Evolutionary conservation across 2,329 filamentous ascomycete species (phyloP), one percentile per base, ranked within the genome.

Genomic region (Exophiala aquamarina): DNA sequence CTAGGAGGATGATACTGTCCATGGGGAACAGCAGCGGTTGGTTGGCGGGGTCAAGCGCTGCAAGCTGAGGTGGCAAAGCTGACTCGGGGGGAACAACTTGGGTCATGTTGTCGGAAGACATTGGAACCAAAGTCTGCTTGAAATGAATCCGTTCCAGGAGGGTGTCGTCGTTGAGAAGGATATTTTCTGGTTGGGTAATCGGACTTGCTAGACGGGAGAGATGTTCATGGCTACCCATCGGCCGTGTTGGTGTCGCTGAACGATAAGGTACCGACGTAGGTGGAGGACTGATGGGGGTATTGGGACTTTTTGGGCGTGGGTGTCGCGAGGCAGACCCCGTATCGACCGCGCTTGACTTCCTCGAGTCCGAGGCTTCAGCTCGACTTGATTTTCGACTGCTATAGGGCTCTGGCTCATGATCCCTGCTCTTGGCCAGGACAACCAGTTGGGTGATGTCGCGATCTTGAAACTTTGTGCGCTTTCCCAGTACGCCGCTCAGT

Each of bases 151-250:
- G 81, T 64, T 98, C 93, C 2, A 97, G 75, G 0, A 98, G 76
- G 0, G 93, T 97, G 63, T 98, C 93, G 59, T 98, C 88, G 62
- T 97, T 94, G 3, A 97, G 72, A 28, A 86, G 79, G 11, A 97
- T 66, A 2, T 85, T 84, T 58, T 85, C 79, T 0, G 90, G 89
- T 34, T 67, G 70, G 2, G 69, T 68, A 3, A 63, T 59, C 18
- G 49, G 33, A 19, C 32, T 18, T 14, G 32, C 29, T 23, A 38
- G 31, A 8, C 32, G 53, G n/a, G 35, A 44, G 13, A 28, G 21
- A 55, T 35, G 58, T 47, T 47, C 42, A 18, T 39, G 42, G 14
- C 11, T 5, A 31, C 19, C 42, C 10, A 36, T 13, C 11, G 42
- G 21, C 3, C 39, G 32, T 15, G 3, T 52, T 44, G 6, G 50